Percentiles rank a stretch among this genome's conserved stretches.
Evolutionary conservation across 768 basidiomycete genomes (phyloP).

Genomic region (Boletus subparvulus): DNA sequence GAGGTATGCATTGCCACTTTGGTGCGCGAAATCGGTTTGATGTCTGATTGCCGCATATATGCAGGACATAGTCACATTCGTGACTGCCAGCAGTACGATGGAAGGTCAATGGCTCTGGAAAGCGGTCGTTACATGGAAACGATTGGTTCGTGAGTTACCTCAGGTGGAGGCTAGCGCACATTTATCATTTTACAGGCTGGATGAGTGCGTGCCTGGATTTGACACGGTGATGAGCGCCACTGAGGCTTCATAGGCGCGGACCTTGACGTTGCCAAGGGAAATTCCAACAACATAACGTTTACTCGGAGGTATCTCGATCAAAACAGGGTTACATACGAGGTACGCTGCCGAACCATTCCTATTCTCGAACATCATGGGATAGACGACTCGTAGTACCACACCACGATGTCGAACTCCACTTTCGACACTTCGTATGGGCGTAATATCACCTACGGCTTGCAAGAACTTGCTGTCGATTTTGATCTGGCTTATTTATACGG

Average conservation of each 20-base stretch:
- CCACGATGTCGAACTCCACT: conserved; percentile 43
- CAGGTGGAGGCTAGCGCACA: too few relatives aligned
- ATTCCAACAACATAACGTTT: conserved; percentile 55
- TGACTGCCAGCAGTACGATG: conserved; percentile 28
- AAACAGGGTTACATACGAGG: conserved; percentile 74
- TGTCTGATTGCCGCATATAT: not conserved
- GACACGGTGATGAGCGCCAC: not conserved
- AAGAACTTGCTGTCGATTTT: conserved; percentile 52
- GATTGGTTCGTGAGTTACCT: conserved; percentile 49
- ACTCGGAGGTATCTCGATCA: conserved; percentile 75
- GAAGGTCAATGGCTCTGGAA: conserved; percentile 49
- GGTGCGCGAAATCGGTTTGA: not conserved
- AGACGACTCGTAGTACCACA: conserved; percentile 57
- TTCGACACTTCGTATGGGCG: conserved; percentile 64
- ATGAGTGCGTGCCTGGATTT: conserved; percentile 46
- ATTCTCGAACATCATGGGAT: not conserved
- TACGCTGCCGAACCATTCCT: conserved; percentile 26
- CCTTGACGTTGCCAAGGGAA: conserved; percentile 38
- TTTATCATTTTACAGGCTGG: conserved; percentile 41
- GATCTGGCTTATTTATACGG: conserved; percentile 67
- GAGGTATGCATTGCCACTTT: conserved; percentile 41
- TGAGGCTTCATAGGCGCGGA: conserved; percentile 42
- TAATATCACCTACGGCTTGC: conserved; percentile 54
- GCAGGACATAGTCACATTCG: conserved; percentile 50
- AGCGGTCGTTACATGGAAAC: conserved; percentile 94